Conservation (phyloP, 139 green algal genomes). For the Raphidocelis subcapitata region DNA sequence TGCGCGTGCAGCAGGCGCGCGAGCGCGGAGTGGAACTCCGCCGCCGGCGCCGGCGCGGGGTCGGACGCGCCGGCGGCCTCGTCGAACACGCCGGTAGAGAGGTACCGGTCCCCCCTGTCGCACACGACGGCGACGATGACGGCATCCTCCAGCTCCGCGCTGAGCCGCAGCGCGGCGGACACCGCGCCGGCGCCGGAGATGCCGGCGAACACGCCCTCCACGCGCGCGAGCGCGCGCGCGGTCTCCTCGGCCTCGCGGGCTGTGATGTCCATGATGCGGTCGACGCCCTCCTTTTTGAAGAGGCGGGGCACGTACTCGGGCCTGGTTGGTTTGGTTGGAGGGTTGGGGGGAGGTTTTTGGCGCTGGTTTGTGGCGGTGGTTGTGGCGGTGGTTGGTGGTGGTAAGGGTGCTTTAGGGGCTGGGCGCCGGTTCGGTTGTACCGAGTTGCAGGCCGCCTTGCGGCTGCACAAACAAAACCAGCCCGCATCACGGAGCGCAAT, state of each 20-base stretch:
- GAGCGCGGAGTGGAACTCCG: constrained; percentile 30
- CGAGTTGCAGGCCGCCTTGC: no score
- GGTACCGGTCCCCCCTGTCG: constrained; percentile 50
- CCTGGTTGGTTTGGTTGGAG: no score
- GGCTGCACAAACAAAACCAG: no score
- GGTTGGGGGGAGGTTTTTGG: no score
- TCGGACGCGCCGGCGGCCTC: constrained; percentile 20
- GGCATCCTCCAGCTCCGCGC: constrained; percentile 32
- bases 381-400: no score
- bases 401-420: no score
- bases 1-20: constrained; percentile 24
- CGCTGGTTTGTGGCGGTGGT: no score
- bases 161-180: constrained; percentile 39
- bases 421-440: no score
- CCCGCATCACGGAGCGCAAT: no score
- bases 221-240: constrained; percentile 23
- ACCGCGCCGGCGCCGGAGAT: constrained; percentile 42
- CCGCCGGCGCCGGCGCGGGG: constrained; percentile 28
- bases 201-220: constrained; percentile 44
- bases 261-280: constrained; percentile 42
- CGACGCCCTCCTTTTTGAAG: constrained; percentile 23
- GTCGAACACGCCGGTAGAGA: constrained; percentile 41
- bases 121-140: constrained; percentile 46
- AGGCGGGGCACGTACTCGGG: no score
- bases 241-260: constrained; percentile 46